Evolutionary conservation across 106 monocot species (phyloP).

Genomic region (Dendrobium huoshanense): DNA sequence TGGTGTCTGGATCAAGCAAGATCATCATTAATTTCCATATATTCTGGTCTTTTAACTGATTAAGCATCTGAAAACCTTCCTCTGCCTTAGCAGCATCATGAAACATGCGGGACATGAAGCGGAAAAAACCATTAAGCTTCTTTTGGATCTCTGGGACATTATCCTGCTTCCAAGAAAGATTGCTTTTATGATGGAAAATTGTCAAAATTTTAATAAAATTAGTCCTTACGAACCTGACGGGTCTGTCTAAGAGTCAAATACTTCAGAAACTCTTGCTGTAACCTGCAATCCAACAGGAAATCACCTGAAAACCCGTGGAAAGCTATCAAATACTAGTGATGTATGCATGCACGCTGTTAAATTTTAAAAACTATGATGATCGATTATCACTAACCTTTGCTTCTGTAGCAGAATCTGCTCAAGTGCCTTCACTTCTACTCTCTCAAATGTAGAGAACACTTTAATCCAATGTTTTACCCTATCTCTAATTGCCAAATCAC

Average conservation of each 20-base stretch:
- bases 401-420: slow-evolving; percentile 89
- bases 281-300: slow-evolving; percentile 76
- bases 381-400: slow-evolving; percentile 54
- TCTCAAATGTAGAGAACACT: slow-evolving; percentile 63
- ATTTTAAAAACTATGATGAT: not conserved
- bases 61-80: slow-evolving; percentile 73
- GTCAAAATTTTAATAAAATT: not conserved
- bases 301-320: slow-evolving; percentile 33
- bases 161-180: slow-evolving; percentile 54
- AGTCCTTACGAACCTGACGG: slow-evolving; percentile 46
- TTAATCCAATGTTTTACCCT: slow-evolving; percentile 75
- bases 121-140: slow-evolving; percentile 53
- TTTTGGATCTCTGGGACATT: slow-evolving; percentile 65
- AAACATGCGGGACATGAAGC: slow-evolving; percentile 82
- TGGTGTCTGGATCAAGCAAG: slow-evolving; percentile 62
- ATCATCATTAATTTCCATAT: slow-evolving; percentile 68
- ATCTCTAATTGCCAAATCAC: slow-evolving; percentile 57
- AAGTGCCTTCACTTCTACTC: slow-evolving; percentile 85
- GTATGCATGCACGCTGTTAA: not conserved
- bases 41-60: slow-evolving; percentile 79
- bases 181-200: slow-evolving; percentile 8
- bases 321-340: slow-evolving; percentile 31
- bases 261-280: slow-evolving; percentile 94
- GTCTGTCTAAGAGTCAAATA: slow-evolving; percentile 74
- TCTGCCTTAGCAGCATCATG: slow-evolving; percentile 73